Evolutionary conservation across 805 yeast species (phyloP).

Genomic region (Debaryomyces prosopidis): DNA sequence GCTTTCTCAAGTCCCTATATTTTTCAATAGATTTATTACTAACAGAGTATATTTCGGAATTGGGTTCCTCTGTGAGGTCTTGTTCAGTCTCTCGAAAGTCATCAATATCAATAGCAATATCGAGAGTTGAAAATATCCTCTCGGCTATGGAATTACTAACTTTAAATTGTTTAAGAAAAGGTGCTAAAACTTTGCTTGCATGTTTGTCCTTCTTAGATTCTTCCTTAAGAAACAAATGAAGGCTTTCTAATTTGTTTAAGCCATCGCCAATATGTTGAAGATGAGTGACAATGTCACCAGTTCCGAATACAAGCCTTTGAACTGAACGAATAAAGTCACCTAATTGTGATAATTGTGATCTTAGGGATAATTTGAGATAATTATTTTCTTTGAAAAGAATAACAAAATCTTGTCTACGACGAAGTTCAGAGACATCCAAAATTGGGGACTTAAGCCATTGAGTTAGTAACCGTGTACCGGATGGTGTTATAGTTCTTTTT

Average conservation of each 20-base stretch:
- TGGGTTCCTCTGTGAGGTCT: slow-evolving; percentile 5
- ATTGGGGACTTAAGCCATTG: slow-evolving; percentile 86
- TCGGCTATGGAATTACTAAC: slow-evolving; percentile 44
- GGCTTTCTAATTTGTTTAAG: slow-evolving; percentile 21
- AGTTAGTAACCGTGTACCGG: slow-evolving; percentile 77
- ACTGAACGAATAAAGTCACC: slow-evolving; percentile 62
- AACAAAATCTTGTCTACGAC: slow-evolving; percentile 46
- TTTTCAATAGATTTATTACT: slow-evolving; percentile 18
- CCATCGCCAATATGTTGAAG: slow-evolving; percentile 34
- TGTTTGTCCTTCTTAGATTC: slow-evolving; percentile 19
- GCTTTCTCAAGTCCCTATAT: slow-evolving; percentile 16
- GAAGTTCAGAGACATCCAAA: slow-evolving; percentile 55
- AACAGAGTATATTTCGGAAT: slow-evolving; percentile 16
- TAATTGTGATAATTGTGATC: slow-evolving; percentile 41
- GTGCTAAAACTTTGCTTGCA: slow-evolving; percentile 18
- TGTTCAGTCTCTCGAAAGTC: neutral
- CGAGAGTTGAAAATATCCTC: slow-evolving; percentile 29
- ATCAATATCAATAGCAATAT: neutral
- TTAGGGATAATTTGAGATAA: slow-evolving; percentile 21
- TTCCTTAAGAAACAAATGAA: slow-evolving; percentile 15
- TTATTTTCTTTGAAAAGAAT: slow-evolving; percentile 25
- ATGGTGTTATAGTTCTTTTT: slow-evolving; percentile 71
- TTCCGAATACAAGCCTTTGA: slow-evolving; percentile 45
- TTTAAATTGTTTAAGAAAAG: slow-evolving; percentile 24
- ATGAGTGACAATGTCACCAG: slow-evolving; percentile 34